phyloP scores from a whole-genome alignment of 2,329 filamentous ascomycete genomes.

The Coleophoma cylindrospora region DNA sequence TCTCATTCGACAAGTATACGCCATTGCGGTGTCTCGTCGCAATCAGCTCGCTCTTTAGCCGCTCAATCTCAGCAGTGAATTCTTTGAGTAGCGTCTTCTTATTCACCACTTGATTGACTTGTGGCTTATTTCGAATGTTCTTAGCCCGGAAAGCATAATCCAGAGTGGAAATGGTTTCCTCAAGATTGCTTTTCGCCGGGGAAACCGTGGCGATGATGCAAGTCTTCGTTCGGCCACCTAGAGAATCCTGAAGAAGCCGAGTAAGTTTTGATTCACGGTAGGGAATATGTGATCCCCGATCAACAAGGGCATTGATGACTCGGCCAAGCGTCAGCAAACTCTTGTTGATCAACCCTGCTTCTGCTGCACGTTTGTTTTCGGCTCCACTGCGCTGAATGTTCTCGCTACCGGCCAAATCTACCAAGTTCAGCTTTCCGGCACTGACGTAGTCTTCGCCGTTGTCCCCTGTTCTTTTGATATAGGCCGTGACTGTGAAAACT shows the following conservation, averaged over 20 bases:
- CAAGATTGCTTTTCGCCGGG: constrained; percentile 88
- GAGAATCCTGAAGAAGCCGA: constrained; percentile 87
- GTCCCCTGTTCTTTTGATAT: constrained; percentile 76
- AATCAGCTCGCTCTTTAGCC: constrained; percentile 88
- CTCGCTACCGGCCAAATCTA: constrained; percentile 94
- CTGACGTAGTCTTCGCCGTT: constrained; percentile 86
- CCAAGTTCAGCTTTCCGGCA: constrained; percentile 90
- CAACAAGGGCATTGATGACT: constrained; percentile 96
- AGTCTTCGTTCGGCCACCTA: constrained; percentile 92
- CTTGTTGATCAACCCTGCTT: constrained; percentile 97
- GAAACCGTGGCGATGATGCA: constrained; percentile 98
- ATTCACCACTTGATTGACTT: constrained; percentile 85
- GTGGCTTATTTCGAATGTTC: constrained; percentile 97
- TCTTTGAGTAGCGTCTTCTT: constrained; percentile 91
- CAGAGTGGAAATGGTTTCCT: constrained; percentile 96
- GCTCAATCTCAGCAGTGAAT: constrained; percentile 89
- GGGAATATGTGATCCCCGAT: constrained; percentile 84
- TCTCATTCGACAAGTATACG: constrained; percentile 85
- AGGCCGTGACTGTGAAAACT: constrained; percentile 92
- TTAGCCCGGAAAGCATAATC: constrained; percentile 98
- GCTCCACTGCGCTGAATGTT: constrained; percentile 96
- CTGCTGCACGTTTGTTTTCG: constrained; percentile 94
- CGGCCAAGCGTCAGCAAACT: constrained; percentile 89
- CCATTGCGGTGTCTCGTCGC: constrained; percentile 90
- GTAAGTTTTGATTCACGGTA: constrained; percentile 94